phyloP scores from a whole-genome alignment of 176 grass and related monocot genomes.

The Tillandsia leiboldiana region DNA sequence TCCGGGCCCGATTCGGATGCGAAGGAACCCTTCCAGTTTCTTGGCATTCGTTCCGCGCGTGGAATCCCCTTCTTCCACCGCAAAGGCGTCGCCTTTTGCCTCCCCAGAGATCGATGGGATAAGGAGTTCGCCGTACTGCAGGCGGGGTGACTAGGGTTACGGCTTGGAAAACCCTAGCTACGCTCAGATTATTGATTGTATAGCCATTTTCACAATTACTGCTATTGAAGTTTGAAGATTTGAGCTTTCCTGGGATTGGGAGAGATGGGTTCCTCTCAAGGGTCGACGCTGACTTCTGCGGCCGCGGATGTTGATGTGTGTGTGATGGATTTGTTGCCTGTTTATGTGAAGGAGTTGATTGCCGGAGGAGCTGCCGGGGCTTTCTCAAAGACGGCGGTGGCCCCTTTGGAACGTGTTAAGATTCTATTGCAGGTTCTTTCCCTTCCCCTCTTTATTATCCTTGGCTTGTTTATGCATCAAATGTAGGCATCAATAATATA shows the following conservation, averaged over 20 bases:
- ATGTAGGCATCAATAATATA: too few relatives aligned
- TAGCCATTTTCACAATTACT: not conserved
- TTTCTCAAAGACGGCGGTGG: conserved; percentile 87
- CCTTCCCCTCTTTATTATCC: too few relatives aligned
- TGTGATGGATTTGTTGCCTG: conserved; percentile 59
- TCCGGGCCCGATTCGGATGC: conserved; percentile 29
- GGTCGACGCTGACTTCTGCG: conserved; percentile 56
- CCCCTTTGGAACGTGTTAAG: conserved; percentile 88
- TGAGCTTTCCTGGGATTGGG: not conserved
- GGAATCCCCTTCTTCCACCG: not conserved
- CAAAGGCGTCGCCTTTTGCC: conserved; percentile 16
- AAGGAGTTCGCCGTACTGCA: conserved; percentile 30
- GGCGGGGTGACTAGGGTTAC: conserved; percentile 17
- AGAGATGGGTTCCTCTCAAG: conserved; percentile 44
- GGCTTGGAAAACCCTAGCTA: conserved; percentile 7
- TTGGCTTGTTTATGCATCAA: too few relatives aligned
- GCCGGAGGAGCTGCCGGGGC: conserved; percentile 82
- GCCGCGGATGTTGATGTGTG: conserved; percentile 76
- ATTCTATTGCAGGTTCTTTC: conserved; percentile 69
- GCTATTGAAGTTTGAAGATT: not conserved
- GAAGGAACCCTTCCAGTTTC: conserved; percentile 19
- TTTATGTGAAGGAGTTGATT: conserved; percentile 83
- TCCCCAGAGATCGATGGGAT: conserved; percentile 40
- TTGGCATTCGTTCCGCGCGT: conserved; percentile 8
- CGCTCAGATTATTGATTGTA: not conserved